Conservation (phyloP, 2,329 filamentous ascomycete genomes). For the Hysterium pulicare region DNA sequence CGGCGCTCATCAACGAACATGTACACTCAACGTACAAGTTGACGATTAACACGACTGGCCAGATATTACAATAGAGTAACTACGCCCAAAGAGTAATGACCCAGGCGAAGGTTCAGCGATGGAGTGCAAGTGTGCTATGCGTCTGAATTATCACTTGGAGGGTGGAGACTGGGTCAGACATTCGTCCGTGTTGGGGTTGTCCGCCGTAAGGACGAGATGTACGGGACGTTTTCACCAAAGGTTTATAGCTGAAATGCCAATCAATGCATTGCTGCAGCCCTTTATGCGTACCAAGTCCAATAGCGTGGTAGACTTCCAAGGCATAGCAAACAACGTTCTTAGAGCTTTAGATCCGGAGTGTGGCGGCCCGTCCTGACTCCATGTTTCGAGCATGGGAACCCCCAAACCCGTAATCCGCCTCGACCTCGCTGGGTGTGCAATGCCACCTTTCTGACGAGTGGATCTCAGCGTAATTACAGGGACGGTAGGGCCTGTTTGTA, state of each 20-base stretch:
- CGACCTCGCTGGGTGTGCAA: conserved; percentile 53
- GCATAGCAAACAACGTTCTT: conserved; percentile 5
- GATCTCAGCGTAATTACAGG: conserved; percentile 36
- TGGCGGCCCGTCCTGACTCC: conserved; percentile 32
- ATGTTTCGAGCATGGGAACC: conserved; percentile 21
- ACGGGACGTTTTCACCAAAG: conserved; percentile 46
- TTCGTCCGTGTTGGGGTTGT: conserved; percentile 36
- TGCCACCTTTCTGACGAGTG: conserved; percentile 59
- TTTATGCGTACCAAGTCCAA: conserved; percentile 27
- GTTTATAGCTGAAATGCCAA: conserved; percentile 5
- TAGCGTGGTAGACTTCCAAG: conserved; percentile 9
- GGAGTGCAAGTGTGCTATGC: conserved; percentile 35
- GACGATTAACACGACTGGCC: conserved; percentile 68
- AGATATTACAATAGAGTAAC: conserved; percentile 48
- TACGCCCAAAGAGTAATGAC: conserved; percentile 43
- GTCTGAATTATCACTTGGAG: conserved; percentile 9
- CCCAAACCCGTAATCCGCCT: conserved; percentile 22
- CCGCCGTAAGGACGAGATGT: conserved; percentile 29
- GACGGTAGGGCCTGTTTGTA: conserved; percentile 45
- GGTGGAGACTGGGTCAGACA: conserved; percentile 43
- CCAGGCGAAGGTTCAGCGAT: conserved; percentile 51
- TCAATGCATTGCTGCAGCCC: conserved; percentile 10
- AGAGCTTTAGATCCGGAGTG: conserved; percentile 34
- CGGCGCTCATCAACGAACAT: conserved; percentile 58
- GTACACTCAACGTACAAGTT: conserved; percentile 51